Conservation (phyloP, 2,329 filamentous ascomycete species). For the Pseudogymnoascus sp. region DNA sequence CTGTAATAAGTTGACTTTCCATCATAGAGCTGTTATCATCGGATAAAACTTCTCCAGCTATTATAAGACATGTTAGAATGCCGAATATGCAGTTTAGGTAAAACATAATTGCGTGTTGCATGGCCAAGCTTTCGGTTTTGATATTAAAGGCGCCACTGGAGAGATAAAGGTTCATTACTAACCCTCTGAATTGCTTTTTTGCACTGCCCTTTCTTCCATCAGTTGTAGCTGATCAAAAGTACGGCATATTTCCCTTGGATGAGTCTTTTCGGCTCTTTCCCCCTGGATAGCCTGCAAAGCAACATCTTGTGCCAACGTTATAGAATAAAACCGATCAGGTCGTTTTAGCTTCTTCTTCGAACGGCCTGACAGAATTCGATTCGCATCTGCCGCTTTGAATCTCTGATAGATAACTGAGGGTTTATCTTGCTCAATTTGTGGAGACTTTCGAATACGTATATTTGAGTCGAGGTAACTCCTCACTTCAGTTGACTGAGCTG, state of each 20-base stretch:
- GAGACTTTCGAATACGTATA: not conserved
- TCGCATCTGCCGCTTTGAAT: not conserved
- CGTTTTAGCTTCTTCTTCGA: not conserved
- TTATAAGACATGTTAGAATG: not conserved
- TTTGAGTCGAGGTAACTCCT: not conserved
- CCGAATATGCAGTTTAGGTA: not conserved
- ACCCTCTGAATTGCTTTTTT: not conserved
- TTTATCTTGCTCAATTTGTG: not conserved
- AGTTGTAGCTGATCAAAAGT: not conserved
- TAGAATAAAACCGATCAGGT: not conserved
- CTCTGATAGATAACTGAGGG: not conserved
- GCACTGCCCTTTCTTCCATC: not conserved
- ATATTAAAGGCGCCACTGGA: not conserved
- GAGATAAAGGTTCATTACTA: not conserved
- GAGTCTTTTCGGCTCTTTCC: not conserved
- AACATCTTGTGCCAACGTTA: not conserved
- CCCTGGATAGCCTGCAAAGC: not conserved
- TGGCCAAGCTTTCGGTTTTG: not conserved
- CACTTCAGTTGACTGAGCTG: not conserved
- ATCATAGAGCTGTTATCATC: not conserved
- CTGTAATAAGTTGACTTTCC: not conserved
- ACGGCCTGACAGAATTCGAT: not conserved
- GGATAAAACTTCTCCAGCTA: not conserved
- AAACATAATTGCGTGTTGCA: not conserved
- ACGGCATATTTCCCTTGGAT: not conserved